Percentiles rank a stretch among this genome's conserved stretches.
These are phyloP conservation scores for Leccinum angustisporum DNA, from an alignment of 1,284 basidiomycete genomes.

Conservation along the genomic window DNA sequence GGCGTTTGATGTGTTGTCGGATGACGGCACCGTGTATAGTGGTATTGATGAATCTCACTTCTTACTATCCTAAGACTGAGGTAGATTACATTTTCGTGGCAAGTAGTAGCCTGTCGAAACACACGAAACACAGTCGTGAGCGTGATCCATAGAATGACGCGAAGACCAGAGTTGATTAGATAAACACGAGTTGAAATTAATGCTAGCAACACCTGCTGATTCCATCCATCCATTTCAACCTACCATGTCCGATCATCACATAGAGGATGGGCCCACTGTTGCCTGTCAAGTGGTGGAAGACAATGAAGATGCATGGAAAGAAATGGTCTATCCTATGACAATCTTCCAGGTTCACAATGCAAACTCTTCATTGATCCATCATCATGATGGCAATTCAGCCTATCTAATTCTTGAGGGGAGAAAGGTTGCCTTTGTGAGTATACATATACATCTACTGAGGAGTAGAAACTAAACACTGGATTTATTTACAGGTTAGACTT, in stretches of 20 bases:
- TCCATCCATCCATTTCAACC: neutral
- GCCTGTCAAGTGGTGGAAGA: neutral
- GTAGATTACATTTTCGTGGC: neutral
- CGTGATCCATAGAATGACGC: neutral
- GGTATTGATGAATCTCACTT: constrained; percentile 69
- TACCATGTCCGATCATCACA: constrained; percentile 17
- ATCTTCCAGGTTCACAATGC: constrained; percentile 25
- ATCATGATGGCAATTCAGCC: neutral
- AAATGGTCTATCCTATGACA: constrained; percentile 24
- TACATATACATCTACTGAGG: neutral
- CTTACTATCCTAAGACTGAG: constrained; percentile 23
- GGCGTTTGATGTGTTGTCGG: constrained; percentile 68
- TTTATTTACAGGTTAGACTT: constrained; percentile 20
- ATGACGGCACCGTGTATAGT: constrained; percentile 66
- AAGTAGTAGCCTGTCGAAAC: neutral
- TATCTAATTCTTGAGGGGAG: constrained; percentile 13
- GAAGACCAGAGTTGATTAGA: constrained; percentile 11
- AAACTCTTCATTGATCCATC: constrained; percentile 1
- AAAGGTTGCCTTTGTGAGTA: constrained; percentile 19
- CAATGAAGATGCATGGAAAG: constrained; percentile 3
- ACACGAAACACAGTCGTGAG: neutral
- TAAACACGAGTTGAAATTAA: constrained; percentile 5
- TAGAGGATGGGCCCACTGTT: constrained; percentile 2
- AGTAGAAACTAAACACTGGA: neutral
- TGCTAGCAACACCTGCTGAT: neutral